Percentiles rank a stretch among this genome's conserved stretches.
Evolutionary conservation across 306 rosid genomes (phyloP).

Genomic region (Fragaria iinumae): DNA sequence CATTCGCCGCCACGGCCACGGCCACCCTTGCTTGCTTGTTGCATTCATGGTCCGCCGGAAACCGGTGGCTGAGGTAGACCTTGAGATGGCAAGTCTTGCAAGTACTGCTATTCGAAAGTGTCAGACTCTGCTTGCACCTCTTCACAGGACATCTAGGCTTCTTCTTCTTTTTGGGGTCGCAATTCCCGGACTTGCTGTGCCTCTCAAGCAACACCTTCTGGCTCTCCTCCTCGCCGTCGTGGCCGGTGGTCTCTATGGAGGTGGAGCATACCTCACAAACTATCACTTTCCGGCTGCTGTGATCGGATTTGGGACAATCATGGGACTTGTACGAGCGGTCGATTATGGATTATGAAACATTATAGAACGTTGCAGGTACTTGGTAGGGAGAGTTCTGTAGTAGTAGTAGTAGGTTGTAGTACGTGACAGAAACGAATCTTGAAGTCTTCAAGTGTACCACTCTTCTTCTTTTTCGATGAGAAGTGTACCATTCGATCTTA

Average conservation of each 20-base stretch:
- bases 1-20: not conserved
- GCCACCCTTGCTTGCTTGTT: not conserved
- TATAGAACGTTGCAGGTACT: too few species aligned
- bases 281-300: conserved; percentile 35
- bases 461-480: too few species aligned
- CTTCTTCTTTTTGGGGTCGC: conserved; percentile 76
- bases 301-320: too few species aligned
- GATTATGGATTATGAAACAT: too few species aligned
- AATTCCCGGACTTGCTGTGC: conserved; percentile 37
- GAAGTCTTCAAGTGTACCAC: not conserved
- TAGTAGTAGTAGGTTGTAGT: not conserved
- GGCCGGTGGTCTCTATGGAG: conserved; percentile 67
- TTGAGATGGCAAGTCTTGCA: conserved; percentile 72
- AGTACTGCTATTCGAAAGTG: conserved; percentile 64
- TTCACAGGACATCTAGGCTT: conserved; percentile 66
- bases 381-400: not conserved
- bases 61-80: conserved; percentile 83
- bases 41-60: conserved; percentile 79
- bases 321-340: too few species aligned
- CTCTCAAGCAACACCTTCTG: conserved; percentile 48
- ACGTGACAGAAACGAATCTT: not conserved
- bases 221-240: conserved; percentile 22
- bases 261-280: conserved; percentile 74
- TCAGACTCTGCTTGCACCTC: conserved; percentile 69
- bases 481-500: too few species aligned